Percentiles rank a stretch among this genome's conserved stretches.
phyloP scores from a whole-genome alignment of 495 filamentous ascomycete genomes.

The Tuber indicum region DNA sequence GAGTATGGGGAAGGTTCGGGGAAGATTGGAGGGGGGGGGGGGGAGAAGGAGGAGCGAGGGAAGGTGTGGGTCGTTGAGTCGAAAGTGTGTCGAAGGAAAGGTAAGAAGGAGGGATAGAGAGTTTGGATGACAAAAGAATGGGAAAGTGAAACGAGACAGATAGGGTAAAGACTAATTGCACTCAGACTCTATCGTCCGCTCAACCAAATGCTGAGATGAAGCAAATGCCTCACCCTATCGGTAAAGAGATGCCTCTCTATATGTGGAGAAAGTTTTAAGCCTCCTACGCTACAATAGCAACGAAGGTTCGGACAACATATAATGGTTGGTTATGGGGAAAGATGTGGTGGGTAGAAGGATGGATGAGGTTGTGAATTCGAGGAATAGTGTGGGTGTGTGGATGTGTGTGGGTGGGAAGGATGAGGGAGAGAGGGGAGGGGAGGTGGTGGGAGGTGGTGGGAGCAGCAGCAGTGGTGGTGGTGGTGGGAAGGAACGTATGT shows the following conservation, averaged over 20 bases:
- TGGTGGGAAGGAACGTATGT: conserved; percentile 13
- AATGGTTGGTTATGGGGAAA: conserved; percentile 10
- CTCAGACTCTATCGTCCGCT: background rate
- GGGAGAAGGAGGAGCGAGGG: background rate
- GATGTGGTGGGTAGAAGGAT: conserved; percentile 11
- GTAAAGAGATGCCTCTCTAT: background rate
- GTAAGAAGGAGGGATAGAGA: background rate
- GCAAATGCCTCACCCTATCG: conserved; percentile 5
- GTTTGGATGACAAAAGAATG: conserved; percentile 2
- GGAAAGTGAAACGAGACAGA: background rate
- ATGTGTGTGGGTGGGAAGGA: conserved; percentile 12
- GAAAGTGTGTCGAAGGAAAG: background rate
- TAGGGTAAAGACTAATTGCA: background rate
- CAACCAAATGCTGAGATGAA: background rate
- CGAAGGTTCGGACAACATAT: conserved; percentile 18
- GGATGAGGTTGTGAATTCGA: background rate
- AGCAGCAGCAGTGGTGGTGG: conserved; percentile 9
- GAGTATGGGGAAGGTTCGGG: background rate
- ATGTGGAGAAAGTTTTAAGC: conserved; percentile 1
- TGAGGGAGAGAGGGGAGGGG: conserved; percentile 16
- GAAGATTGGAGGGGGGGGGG: background rate
- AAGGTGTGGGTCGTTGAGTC: background rate
- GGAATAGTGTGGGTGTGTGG: conserved; percentile 13
- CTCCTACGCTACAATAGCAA: conserved; percentile 2
- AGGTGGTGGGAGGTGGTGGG: conserved; percentile 15